Evolutionary conservation across 768 basidiomycete species (phyloP).

Genomic region (Zangia roseola): DNA sequence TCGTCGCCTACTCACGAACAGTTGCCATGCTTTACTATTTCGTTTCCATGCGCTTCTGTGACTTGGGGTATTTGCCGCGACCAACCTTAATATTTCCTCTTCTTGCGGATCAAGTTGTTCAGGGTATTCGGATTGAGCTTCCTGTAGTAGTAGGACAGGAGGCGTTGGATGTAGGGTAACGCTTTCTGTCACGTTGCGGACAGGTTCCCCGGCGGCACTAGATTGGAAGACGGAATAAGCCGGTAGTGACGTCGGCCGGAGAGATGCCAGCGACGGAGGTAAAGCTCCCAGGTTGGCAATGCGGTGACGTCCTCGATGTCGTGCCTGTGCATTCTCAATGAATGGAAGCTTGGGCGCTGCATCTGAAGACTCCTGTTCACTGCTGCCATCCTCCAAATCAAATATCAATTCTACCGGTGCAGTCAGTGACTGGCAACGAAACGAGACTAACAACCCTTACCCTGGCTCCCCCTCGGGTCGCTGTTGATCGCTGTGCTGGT

Average conservation of each 20-base stretch:
- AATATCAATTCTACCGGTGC: conserved; percentile 61
- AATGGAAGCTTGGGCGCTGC: conserved; percentile 39
- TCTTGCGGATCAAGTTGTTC: conserved; percentile 41
- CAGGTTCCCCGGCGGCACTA: not conserved
- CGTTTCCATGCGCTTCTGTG: conserved; percentile 71
- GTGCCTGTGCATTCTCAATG: conserved; percentile 27
- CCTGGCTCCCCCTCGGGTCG: conserved; percentile 41
- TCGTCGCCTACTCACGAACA: conserved; percentile 46
- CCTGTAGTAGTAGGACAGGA: conserved; percentile 1
- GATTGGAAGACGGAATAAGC: conserved; percentile 55
- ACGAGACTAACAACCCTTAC: conserved; percentile 32
- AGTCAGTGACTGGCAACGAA: conserved; percentile 5
- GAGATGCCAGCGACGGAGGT: conserved; percentile 54
- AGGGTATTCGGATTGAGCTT: conserved; percentile 16
- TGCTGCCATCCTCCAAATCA: conserved; percentile 57
- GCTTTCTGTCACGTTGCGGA: not conserved
- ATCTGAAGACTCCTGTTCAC: conserved; percentile 31
- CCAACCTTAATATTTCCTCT: conserved; percentile 54
- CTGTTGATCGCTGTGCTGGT: conserved; percentile 34
- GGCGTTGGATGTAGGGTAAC: not conserved
- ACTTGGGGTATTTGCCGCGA: conserved; percentile 69
- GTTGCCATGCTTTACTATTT: conserved; percentile 61
- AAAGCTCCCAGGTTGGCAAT: conserved; percentile 39
- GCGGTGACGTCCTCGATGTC: conserved; percentile 27
- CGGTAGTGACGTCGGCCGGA: conserved; percentile 72